A percentile compares a stretch with the other conserved stretches of the same genome.
Evolutionary conservation across 768 basidiomycete species (phyloP).

Genomic region (Russula vinacea): DNA sequence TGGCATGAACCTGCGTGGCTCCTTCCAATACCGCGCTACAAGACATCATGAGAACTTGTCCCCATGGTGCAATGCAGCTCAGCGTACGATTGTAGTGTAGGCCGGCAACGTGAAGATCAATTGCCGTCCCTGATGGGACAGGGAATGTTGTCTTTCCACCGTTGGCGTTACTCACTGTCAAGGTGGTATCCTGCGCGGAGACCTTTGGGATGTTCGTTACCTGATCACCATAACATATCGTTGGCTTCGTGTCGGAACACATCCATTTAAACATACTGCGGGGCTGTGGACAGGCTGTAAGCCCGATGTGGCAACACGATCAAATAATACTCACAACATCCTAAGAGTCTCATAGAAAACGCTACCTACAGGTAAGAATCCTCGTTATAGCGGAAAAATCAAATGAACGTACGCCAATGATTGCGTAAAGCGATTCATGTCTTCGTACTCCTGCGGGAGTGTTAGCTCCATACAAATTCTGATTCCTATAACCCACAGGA

Average conservation of each 20-base stretch:
- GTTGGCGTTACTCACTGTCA: slow-evolving; percentile 36
- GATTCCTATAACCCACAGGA: background rate
- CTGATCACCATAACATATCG: slow-evolving; percentile 37
- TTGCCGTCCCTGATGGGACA: slow-evolving; percentile 43
- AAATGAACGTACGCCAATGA: slow-evolving; percentile 26
- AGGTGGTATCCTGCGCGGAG: slow-evolving; percentile 46
- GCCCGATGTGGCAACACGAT: background rate
- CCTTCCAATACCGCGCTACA: slow-evolving; percentile 54
- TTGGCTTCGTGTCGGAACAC: background rate
- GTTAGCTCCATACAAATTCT: background rate
- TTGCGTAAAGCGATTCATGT: slow-evolving; percentile 29
- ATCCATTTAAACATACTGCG: slow-evolving; percentile 2
- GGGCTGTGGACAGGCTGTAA: slow-evolving; percentile 12
- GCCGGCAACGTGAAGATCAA: slow-evolving; percentile 42
- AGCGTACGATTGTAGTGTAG: slow-evolving; percentile 51
- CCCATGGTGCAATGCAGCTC: background rate
- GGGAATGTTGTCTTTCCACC: slow-evolving; percentile 44
- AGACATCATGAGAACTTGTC: background rate
- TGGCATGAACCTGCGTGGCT: slow-evolving; percentile 48
- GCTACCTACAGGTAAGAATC: slow-evolving; percentile 31
- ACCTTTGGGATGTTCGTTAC: slow-evolving; percentile 45
- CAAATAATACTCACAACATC: slow-evolving; percentile 35
- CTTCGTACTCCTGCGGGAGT: slow-evolving; percentile 30
- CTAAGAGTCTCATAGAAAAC: slow-evolving; percentile 52
- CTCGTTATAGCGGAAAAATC: too few species aligned